phyloP scores from a whole-genome alignment of 2,329 filamentous ascomycete genomes.

The Fusarium zealandicum region DNA sequence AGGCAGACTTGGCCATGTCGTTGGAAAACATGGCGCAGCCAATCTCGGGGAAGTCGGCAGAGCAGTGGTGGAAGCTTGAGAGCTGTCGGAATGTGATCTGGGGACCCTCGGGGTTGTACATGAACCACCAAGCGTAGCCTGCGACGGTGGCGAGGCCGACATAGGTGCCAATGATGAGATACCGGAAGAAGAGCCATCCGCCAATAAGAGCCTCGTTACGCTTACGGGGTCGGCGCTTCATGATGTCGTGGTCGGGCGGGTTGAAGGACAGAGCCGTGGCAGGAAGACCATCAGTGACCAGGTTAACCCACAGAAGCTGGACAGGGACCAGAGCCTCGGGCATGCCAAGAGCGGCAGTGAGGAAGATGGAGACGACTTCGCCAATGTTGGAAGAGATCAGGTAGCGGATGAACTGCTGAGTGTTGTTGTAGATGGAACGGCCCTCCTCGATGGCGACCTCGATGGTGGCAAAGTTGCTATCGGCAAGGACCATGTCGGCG shows the following conservation, averaged over 20 bases:
- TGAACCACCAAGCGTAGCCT: conserved; percentile 99
- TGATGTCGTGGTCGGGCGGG: conserved; percentile 97
- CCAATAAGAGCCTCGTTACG: conserved; percentile 91
- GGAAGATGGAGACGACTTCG: conserved; percentile 98
- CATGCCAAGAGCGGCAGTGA: conserved; percentile 96
- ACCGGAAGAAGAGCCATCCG: conserved; percentile 97
- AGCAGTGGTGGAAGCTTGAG: conserved; percentile 92
- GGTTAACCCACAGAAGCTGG: conserved; percentile 97
- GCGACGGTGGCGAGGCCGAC: conserved; percentile 94
- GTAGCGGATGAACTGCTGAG: conserved; percentile 98
- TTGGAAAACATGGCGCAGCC: conserved; percentile 92
- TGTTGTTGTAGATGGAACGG: conserved; percentile 99
- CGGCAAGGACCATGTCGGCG: conserved; percentile 97
- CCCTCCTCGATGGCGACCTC: conserved; percentile 96
- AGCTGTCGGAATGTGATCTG: conserved; percentile 92
- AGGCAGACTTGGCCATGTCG: conserved; percentile 85
- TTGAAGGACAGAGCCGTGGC: conserved; percentile 98
- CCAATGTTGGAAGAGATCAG: conserved; percentile 99
- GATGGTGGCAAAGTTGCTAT: conserved; percentile 99
- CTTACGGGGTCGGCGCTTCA: conserved; percentile 90
- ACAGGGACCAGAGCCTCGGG: conserved; percentile 96
- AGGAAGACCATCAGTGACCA: conserved; percentile 95
- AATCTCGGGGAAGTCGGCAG: conserved; percentile 82
- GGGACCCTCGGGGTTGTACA: conserved; percentile 90
- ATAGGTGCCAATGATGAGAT: conserved; percentile 94